phyloP scores from a whole-genome alignment of 2,329 filamentous ascomycete genomes.

The Penicillium glabrum region DNA sequence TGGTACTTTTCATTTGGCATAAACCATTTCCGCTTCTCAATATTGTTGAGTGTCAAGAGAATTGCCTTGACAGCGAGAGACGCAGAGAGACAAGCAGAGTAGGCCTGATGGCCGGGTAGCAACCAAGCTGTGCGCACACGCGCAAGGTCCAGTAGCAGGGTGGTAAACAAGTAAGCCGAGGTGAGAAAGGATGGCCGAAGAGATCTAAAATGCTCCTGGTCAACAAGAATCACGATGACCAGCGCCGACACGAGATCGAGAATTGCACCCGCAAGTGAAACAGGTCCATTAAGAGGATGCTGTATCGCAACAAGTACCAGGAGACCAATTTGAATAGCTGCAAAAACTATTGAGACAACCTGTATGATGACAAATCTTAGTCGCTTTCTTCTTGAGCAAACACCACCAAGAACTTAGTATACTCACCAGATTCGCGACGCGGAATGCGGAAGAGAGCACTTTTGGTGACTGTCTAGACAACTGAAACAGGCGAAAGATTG shows the following conservation, averaged over 20 bases:
- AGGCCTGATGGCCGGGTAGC: background rate
- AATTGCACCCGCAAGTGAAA: background rate
- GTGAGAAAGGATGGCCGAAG: background rate
- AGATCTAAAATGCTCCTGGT: background rate
- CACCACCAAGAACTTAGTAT: background rate
- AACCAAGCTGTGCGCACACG: background rate
- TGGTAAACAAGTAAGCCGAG: background rate
- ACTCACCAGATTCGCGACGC: conserved; percentile 8
- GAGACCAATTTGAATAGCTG: background rate
- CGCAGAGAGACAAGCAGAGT: background rate
- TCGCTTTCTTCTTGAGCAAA: background rate
- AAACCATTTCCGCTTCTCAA: background rate
- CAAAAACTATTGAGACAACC: background rate
- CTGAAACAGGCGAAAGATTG: conserved; percentile 12
- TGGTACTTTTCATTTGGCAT: conserved; percentile 28
- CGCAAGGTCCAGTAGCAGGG: background rate
- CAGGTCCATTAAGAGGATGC: background rate
- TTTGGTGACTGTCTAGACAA: conserved; percentile 10
- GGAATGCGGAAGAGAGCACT: conserved; percentile 9
- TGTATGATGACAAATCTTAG: background rate
- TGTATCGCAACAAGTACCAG: background rate
- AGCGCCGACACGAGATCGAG: background rate
- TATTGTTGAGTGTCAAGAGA: background rate
- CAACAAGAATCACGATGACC: background rate
- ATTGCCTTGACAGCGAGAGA: background rate